Base-by-base conservation (phyloP, 2,329 filamentous ascomycete species). In the Fusarium siculi region DNA sequence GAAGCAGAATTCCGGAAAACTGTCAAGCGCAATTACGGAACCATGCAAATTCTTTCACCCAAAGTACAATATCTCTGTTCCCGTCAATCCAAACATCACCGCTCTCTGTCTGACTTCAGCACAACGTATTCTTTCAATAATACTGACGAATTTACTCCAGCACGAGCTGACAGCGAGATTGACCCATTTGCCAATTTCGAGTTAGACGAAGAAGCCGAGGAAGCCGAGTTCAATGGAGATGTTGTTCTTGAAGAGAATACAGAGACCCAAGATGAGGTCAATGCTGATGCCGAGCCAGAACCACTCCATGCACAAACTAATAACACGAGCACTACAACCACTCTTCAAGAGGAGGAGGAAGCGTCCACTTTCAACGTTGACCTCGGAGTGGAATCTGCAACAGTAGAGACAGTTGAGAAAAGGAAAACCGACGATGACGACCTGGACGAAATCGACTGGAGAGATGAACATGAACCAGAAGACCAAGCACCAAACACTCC, bases 311-410 rank as follows among this genome's bases (percentile, higher is more conserved):
- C 73, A 16, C 69, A 60, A 39, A 72, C 73, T 32, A 66, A 68
- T n/a, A 66, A 74, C 49, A 77, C 78, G 32, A 80, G 79, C 62
- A 80, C 79, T 25, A 81, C 80, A 21, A 76, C 79, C 34, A 82
- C 80, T 9, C 69, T 82, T 39, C 74, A 77, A 54, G 81, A 79
- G 49, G 79, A 81, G 40, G 80, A 78, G 42, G 79, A 81, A 37
- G 76, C 71, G 30, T 73, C 68, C 30, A 73, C 74, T 43, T 60
- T 76, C 43, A 66, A 73, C 34, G 73, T 75, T 43, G 77, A 80
- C 25, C 63, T 73, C 14, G 68, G 74, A 39, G 70, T 67, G 32
- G 74, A 74, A 32, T 72, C 73, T 14, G 63, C 66, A 21, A 70
- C 71, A 47, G 64, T 71, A 16, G 74, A 78, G 40, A 50, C 65